A percentile compares a stretch with the other conserved stretches of the same genome.
phyloP scores from a whole-genome alignment of 2,329 filamentous ascomycete species.

The Didymella exigua region DNA sequence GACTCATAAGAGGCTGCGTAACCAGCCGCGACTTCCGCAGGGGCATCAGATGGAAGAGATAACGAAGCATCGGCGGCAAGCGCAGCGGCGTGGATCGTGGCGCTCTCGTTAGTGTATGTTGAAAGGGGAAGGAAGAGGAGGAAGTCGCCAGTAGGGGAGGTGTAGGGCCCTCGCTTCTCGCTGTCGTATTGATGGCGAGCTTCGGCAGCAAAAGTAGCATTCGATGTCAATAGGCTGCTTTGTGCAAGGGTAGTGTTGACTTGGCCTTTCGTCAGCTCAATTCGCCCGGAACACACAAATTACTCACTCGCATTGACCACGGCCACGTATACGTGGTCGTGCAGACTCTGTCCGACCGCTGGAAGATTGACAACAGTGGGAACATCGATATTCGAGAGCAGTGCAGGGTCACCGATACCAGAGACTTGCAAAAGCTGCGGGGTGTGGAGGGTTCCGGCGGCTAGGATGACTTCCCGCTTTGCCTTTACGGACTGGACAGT shows the following conservation, averaged over 20 bases:
- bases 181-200: slow-evolving; percentile 24
- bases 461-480: slow-evolving; percentile 31
- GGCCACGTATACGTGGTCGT: slow-evolving; percentile 25
- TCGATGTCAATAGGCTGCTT: slow-evolving; percentile 14
- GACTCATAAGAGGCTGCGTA: slow-evolving; percentile 23
- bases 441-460: slow-evolving; percentile 34
- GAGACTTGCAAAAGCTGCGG: slow-evolving; percentile 37
- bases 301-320: slow-evolving; percentile 22
- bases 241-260: slow-evolving; percentile 21
- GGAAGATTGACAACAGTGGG: slow-evolving; percentile 30
- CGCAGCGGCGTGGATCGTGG: slow-evolving; percentile 22
- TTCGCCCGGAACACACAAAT: not conserved
- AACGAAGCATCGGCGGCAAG: slow-evolving; percentile 19
- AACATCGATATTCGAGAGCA: slow-evolving; percentile 28
- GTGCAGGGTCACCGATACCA: slow-evolving; percentile 32
- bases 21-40: slow-evolving; percentile 25
- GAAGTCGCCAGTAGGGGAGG: slow-evolving; percentile 29
- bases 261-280: not conserved
- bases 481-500: slow-evolving; percentile 21
- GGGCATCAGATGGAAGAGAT: slow-evolving; percentile 22
- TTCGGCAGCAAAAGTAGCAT: slow-evolving; percentile 30
- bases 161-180: slow-evolving; percentile 19
- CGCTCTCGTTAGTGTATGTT: slow-evolving; percentile 25
- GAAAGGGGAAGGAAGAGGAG: slow-evolving; percentile 29
- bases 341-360: slow-evolving; percentile 33